Evolutionary conservation across 257 asterid genomes (phyloP).

Genomic region (Solanum stenotomum): DNA sequence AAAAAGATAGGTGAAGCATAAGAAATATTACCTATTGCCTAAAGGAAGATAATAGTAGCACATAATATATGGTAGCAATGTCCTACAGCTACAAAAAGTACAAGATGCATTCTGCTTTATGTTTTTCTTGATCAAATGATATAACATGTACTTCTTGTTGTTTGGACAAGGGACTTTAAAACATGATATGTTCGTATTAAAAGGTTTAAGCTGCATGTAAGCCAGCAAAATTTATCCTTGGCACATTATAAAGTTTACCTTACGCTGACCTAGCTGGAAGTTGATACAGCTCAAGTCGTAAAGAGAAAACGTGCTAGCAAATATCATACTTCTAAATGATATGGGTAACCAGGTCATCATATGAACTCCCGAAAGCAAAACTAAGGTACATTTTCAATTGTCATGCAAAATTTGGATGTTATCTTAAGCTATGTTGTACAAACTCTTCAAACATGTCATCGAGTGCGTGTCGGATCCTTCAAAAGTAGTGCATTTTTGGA

Average conservation of each 20-base stretch:
- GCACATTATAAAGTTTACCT: not conserved
- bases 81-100: not conserved
- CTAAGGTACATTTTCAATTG: not conserved
- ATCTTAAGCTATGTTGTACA: not conserved
- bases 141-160: not conserved
- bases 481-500: too few species aligned
- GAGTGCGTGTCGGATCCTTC: too few species aligned
- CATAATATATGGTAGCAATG: not conserved
- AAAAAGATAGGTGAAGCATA: not conserved
- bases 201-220: not conserved
- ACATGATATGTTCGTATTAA: not conserved
- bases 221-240: not conserved
- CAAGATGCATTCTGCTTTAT: not conserved
- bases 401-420: not conserved
- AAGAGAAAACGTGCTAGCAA: not conserved
- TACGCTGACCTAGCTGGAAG: not conserved
- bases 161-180: not conserved
- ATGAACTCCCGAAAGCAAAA: not conserved
- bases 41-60: not conserved
- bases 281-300: not conserved
- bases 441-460: too few species aligned
- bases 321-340: not conserved
- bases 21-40: not conserved
- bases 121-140: not conserved
- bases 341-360: not conserved